These are phyloP conservation scores for Gryganskiella cystojenkinii DNA, from an alignment of 192 early-diverging fungal species.

Conservation along the genomic window DNA sequence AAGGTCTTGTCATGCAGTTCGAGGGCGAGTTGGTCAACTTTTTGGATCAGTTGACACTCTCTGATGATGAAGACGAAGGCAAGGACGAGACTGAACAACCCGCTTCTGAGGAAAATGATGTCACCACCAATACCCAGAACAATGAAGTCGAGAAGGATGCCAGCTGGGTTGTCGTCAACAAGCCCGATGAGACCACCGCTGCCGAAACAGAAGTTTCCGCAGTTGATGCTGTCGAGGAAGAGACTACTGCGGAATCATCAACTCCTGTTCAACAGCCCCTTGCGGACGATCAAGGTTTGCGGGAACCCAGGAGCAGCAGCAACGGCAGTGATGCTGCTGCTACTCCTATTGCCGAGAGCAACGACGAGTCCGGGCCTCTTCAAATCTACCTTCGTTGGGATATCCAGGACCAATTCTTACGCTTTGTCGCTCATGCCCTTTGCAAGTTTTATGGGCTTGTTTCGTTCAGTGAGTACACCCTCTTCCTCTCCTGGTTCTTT, in stretches of 20 bases:
- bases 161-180: conserved; percentile 31
- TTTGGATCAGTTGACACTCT: conserved; percentile 49
- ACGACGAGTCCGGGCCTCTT: conserved; percentile 7
- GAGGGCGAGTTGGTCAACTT: conserved; percentile 59
- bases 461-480: conserved; percentile 60
- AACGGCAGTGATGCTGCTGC: conserved; percentile 2
- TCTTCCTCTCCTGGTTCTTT: background rate
- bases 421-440: conserved; percentile 61
- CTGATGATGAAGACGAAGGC: background rate
- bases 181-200: background rate
- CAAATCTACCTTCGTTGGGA: conserved; percentile 56
- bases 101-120: background rate
- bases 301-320: background rate
- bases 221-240: background rate
- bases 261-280: background rate
- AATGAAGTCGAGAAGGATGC: background rate
- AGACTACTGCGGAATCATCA: background rate
- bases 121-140: background rate
- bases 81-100: background rate
- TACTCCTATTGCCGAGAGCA: background rate
- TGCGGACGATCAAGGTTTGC: background rate
- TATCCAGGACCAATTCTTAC: conserved; percentile 59
- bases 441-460: conserved; percentile 56
- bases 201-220: background rate
- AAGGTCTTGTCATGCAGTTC: conserved; percentile 57